These are phyloP conservation scores for Saccharum hybrid DNA, from an alignment of 202 grass and related monocot species.

Conservation along the genomic window DNA sequence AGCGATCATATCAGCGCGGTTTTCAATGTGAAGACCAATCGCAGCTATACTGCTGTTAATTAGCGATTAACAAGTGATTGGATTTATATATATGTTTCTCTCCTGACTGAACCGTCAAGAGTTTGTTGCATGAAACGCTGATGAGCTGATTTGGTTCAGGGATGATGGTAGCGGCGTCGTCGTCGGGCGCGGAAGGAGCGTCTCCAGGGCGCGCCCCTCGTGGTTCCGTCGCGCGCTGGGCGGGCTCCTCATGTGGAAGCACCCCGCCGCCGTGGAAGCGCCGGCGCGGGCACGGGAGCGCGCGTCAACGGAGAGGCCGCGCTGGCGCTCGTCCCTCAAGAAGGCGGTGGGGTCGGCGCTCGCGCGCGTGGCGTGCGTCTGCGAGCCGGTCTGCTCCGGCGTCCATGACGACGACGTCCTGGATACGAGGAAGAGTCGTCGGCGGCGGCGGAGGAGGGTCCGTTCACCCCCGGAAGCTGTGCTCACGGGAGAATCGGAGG, in stretches of 20 bases:
- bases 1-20: background rate
- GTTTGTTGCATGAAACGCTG: background rate
- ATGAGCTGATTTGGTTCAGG: slow-evolving; percentile 38
- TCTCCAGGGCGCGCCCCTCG: slow-evolving; percentile 1
- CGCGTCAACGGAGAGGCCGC: slow-evolving; percentile 1
- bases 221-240: slow-evolving; percentile 43
- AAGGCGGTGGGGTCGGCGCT: slow-evolving; percentile 30
- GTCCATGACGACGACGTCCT: slow-evolving; percentile 29
- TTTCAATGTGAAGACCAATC: background rate
- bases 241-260: slow-evolving; percentile 31
- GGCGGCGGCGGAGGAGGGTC: background rate
- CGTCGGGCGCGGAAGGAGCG: background rate
- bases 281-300: background rate
- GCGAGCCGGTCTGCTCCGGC: slow-evolving; percentile 52
- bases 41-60: background rate
- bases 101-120: background rate
- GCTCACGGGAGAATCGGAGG: background rate
- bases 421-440: slow-evolving; percentile 6
- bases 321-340: slow-evolving; percentile 50
- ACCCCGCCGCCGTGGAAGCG: slow-evolving; percentile 1
- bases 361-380: slow-evolving; percentile 51
- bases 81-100: background rate
- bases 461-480: background rate
- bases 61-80: background rate
- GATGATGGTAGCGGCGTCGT: slow-evolving; percentile 24